Percentiles rank a stretch among this genome's conserved stretches.
phyloP scores from a whole-genome alignment of 257 asterid genomes.

The Forsythia suspensa region DNA sequence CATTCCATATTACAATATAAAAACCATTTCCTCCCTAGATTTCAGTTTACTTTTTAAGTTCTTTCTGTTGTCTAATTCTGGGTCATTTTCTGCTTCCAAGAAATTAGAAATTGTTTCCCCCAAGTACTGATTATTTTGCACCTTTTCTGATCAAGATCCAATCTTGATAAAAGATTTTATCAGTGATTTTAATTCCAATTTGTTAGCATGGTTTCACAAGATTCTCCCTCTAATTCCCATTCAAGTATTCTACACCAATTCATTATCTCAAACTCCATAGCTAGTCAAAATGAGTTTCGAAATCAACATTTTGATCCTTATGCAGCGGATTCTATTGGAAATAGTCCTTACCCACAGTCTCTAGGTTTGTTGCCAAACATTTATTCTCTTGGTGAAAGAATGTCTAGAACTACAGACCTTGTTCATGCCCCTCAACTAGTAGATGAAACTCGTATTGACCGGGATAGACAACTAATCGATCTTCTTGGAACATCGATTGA shows the following conservation, averaged over 20 bases:
- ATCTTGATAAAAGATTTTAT: neutral
- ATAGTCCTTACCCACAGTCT: conserved; percentile 29
- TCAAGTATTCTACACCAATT: conserved; percentile 66
- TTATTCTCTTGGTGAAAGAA: conserved; percentile 37
- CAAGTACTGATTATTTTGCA: no score
- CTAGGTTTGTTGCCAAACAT: conserved; percentile 33
- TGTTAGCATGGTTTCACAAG: conserved; percentile 61
- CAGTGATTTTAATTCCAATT: neutral
- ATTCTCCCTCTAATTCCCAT: conserved; percentile 50
- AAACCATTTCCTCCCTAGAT: neutral
- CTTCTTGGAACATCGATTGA: conserved; percentile 63
- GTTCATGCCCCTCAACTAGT: conserved; percentile 36
- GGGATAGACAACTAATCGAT: conserved; percentile 58
- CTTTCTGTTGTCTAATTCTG: no score
- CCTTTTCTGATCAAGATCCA: conserved; percentile 14
- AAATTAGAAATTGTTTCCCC: no score
- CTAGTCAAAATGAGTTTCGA: conserved; percentile 43
- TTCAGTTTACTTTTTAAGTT: neutral
- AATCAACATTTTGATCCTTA: conserved; percentile 46
- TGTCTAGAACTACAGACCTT: conserved; percentile 35
- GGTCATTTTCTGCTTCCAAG: no score
- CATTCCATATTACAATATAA: neutral
- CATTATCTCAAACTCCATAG: conserved; percentile 43
- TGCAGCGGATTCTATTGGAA: conserved; percentile 28
- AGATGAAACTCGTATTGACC: conserved; percentile 36